These are phyloP conservation scores for Alternaria burnsii DNA, from an alignment of 2,329 filamentous ascomycete genomes.

Conservation along the genomic window DNA sequence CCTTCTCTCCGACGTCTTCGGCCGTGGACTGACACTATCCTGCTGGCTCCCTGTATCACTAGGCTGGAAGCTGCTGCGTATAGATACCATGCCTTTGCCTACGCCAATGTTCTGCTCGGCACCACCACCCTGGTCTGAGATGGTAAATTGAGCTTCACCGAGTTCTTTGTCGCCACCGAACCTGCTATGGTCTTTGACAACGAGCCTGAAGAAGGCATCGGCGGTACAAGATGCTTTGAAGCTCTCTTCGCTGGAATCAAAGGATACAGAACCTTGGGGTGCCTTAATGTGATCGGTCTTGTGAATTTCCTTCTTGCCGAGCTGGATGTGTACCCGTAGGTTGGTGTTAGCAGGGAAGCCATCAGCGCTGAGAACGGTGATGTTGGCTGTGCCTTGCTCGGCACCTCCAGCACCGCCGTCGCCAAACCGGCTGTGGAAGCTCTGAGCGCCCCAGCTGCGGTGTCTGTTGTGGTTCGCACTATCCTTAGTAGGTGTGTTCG, in stretches of 20 bases:
- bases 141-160: slow-evolving; percentile 86
- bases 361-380: slow-evolving; percentile 79
- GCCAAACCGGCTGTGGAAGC: slow-evolving; percentile 51
- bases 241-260: slow-evolving; percentile 64
- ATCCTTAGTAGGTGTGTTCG: slow-evolving; percentile 17
- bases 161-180: slow-evolving; percentile 85
- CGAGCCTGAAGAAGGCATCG: slow-evolving; percentile 85
- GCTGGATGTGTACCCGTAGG: slow-evolving; percentile 77
- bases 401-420: slow-evolving; percentile 57
- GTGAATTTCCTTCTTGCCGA: slow-evolving; percentile 76
- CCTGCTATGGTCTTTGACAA: slow-evolving; percentile 83
- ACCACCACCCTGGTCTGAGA: slow-evolving; percentile 78
- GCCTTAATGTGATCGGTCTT: slow-evolving; percentile 93
- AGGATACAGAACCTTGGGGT: slow-evolving; percentile 65
- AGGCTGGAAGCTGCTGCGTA: slow-evolving; percentile 76
- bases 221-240: slow-evolving; percentile 81
- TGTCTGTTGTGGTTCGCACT: slow-evolving; percentile 44
- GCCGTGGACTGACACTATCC: slow-evolving; percentile 45
- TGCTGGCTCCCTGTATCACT: slow-evolving; percentile 50
- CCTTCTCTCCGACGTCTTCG: slow-evolving; percentile 41
- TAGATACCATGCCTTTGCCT: slow-evolving; percentile 73
- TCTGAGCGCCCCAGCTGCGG: slow-evolving; percentile 47
- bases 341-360: slow-evolving; percentile 81
- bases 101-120: slow-evolving; percentile 77
- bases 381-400: slow-evolving; percentile 77